Percentiles rank a stretch among this genome's conserved stretches.
Evolutionary conservation across 805 yeast species (phyloP).

Genomic region (Candida ponderosae): DNA sequence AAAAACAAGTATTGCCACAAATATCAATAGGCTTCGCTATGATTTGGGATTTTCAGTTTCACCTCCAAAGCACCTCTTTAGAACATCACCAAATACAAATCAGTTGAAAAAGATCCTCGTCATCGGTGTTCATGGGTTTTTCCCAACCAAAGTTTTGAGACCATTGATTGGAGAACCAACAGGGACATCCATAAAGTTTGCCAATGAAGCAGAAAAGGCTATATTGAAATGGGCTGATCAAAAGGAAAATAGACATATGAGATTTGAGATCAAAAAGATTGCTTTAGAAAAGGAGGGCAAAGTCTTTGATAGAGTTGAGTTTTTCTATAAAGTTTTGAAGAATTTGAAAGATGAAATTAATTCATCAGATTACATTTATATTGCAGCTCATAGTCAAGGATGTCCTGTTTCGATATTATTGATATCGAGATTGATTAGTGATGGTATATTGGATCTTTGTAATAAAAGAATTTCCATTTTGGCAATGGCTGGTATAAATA

Average conservation of each 20-base stretch:
- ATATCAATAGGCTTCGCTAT: slow-evolving; percentile 15
- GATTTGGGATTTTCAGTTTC: slow-evolving; percentile 18
- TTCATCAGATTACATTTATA: slow-evolving; percentile 78
- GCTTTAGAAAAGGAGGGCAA: slow-evolving; percentile 94
- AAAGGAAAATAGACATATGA: slow-evolving; percentile 19
- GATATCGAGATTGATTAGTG: slow-evolving; percentile 63
- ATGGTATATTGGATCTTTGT: slow-evolving; percentile 34
- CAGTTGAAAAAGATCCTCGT: slow-evolving; percentile 57
- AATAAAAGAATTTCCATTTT: slow-evolving; percentile 52
- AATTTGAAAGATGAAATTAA: slow-evolving; percentile 49
- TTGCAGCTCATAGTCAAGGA: slow-evolving; percentile 96
- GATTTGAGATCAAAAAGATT: slow-evolving; percentile 69
- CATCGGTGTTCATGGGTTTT: slow-evolving; percentile 94
- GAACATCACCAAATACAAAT: slow-evolving; percentile 7
- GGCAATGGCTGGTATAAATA: slow-evolving; percentile 93
- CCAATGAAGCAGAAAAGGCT: slow-evolving; percentile 81
- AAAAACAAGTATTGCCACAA: slow-evolving; percentile 11
- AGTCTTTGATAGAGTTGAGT: slow-evolving; percentile 77
- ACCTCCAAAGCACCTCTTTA: slow-evolving; percentile 19
- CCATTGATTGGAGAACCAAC: slow-evolving; percentile 93
- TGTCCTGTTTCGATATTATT: slow-evolving; percentile 83
- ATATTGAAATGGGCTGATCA: slow-evolving; percentile 57
- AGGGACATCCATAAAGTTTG: slow-evolving; percentile 88
- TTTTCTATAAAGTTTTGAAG: slow-evolving; percentile 62
- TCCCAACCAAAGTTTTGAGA: slow-evolving; percentile 80